A percentile compares a stretch with the other conserved stretches of the same genome.
phyloP scores from a whole-genome alignment of 495 filamentous ascomycete species.

The Hypoxylon perforatum region DNA sequence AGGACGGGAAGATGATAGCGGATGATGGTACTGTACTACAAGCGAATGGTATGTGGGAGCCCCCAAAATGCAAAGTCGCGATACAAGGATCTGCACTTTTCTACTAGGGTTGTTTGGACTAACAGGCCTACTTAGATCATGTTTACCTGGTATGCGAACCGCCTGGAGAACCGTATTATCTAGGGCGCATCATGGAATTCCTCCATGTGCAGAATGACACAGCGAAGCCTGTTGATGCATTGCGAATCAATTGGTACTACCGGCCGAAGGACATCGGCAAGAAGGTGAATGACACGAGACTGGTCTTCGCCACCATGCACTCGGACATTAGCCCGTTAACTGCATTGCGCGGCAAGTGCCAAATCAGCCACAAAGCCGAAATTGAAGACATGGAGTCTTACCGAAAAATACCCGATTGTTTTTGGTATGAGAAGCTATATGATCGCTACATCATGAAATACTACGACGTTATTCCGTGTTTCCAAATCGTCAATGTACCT shows the following conservation, averaged over 20 bases:
- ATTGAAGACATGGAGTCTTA: constrained; percentile 86
- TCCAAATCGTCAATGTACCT: constrained; percentile 94
- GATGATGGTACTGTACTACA: constrained; percentile 89
- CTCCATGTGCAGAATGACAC: constrained; percentile 80
- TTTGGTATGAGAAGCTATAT: constrained; percentile 98
- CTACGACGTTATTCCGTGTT: constrained; percentile 95
- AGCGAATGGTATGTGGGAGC: constrained; percentile 78
- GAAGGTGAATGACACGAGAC: constrained; percentile 86
- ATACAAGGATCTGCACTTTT: constrained; percentile 38
- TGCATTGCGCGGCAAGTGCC: constrained; percentile 90
- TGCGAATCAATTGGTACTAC: constrained; percentile 98
- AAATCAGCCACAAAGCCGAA: constrained; percentile 86
- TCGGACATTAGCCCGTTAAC: constrained; percentile 95
- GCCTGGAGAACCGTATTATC: constrained; percentile 96
- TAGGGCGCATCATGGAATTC: constrained; percentile 98
- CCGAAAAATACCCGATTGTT: constrained; percentile 82
- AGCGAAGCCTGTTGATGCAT: constrained; percentile 78
- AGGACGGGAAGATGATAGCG: constrained; percentile 82
- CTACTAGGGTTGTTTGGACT: constrained; percentile 11
- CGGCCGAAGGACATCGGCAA: constrained; percentile 94
- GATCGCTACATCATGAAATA: constrained; percentile 97
- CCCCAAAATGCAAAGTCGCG: constrained; percentile 1
- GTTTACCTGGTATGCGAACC: constrained; percentile 98
- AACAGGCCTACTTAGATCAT: constrained; percentile 72
- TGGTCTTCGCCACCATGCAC: constrained; percentile 97